Evolutionary conservation across 176 grass and related monocot genomes (phyloP), one percentile per base, ranked within the genome.

Genomic region (Oropetium thomaeum): DNA sequence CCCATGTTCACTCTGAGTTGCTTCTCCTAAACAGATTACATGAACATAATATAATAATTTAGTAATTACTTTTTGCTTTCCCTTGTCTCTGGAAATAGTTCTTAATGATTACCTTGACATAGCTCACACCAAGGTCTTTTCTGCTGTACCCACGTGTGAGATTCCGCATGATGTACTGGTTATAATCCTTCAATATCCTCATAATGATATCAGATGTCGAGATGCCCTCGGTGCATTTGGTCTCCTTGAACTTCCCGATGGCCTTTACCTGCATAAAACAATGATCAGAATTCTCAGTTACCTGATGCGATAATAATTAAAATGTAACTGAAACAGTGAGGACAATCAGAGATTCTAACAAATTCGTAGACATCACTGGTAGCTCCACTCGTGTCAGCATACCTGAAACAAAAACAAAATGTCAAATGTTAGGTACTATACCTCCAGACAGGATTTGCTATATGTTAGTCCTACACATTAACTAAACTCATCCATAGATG

Each of bases 161-260:
- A 65, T 97, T 97, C 45, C 90, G 90, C 85, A 87, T 93, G 25
- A 93, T 92, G 71, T 97, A 91, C 72, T 93, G 80, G 72, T 97
- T 97, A 61, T 97, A 93, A 70, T 91, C 90, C 85, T 97, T 97
- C 31, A 97, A 52, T 66, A 97, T 97, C 82, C 94, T 86, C 90
- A 91, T 97, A 85, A 97, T 93, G 23, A 97, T 88, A 70, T 97
- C 93, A 9, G 90, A 93, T 9, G 93, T 97, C 10, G 85, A 97
- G 78, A 97, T 84, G 38, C 93, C 93, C 16, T 90, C 90, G 3
- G 93, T 97, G 38, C 85, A 85, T 37, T 93, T 93, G 7, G 90
- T 97, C 79, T 93, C 90, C 80, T 93, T 97, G 83, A 97, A 97
- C 61, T 73, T 97, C 20, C 90, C 90, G 11, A 90, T 83, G 5